These are phyloP conservation scores for Neocallimastix lanati DNA, from an alignment of 192 early-diverging fungal genomes.

Conservation along the genomic window DNA sequence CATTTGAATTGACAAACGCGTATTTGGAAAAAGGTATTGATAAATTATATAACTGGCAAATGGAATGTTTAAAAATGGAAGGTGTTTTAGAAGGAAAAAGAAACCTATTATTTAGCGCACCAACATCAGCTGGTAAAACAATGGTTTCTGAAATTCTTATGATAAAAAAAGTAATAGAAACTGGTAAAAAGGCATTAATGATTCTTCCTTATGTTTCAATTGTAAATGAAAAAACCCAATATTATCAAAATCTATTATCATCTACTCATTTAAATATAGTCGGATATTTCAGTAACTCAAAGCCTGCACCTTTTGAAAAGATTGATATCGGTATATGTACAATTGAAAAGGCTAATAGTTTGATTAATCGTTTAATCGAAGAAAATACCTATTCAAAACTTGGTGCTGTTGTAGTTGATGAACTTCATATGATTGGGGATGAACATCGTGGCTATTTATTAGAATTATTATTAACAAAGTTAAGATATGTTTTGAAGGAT, in stretches of 20 bases:
- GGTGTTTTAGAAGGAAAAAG: conserved; percentile 8
- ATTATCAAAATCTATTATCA: conserved; percentile 8
- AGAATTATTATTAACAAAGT: conserved; percentile 14
- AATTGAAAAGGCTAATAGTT: conserved; percentile 10
- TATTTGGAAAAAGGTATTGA: not conserved
- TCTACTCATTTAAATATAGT: conserved; percentile 6
- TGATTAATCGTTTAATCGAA: conserved; percentile 11
- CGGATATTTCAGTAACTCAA: conserved; percentile 13
- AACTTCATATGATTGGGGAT: conserved; percentile 18
- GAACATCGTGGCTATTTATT: conserved; percentile 11
- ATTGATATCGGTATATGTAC: conserved; percentile 11
- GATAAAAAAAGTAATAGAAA: conserved; percentile 14
- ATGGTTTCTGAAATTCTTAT: conserved; percentile 14
- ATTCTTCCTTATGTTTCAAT: conserved; percentile 15
- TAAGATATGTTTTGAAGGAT: conserved; percentile 6
- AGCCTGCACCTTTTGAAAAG: conserved; percentile 9
- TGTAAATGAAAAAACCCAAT: conserved; percentile 10
- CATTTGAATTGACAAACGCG: not conserved
- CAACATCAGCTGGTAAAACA: conserved; percentile 17
- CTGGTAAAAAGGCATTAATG: conserved; percentile 13
- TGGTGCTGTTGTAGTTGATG: conserved; percentile 15
- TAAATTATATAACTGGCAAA: conserved; percentile 11
- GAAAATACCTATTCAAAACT: conserved; percentile 9
- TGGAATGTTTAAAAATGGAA: conserved; percentile 9
- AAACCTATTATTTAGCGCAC: conserved; percentile 14